Evolutionary conservation across 345 rosid genomes (phyloP), one percentile per base, ranked within the genome.

Genomic region (Geranium brycei): DNA sequence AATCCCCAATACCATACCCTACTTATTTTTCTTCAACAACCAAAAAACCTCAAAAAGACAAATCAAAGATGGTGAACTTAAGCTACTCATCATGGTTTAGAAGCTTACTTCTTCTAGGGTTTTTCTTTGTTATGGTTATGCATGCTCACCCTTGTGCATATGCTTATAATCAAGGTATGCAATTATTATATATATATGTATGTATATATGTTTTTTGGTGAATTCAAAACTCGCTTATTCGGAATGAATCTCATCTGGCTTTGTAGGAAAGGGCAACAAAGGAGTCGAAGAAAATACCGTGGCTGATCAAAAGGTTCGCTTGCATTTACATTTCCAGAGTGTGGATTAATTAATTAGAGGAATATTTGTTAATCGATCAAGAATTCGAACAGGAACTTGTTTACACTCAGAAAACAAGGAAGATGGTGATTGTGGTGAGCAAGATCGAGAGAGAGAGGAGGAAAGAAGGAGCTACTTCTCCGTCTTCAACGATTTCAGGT

Each of bases 401-500:
- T 62, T 23, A 23, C 28, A 23, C 1, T 23, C 28, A 23, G 28
- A 23, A 23, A 23, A 23, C 28, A 23, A 79, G 80, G 76, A 82
- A 77, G 73, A 71, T 80, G 78, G 68, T 68, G 47, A 55, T 16
- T 12, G 68, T 32, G 31, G 28, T 2, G 2, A 1, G 1, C 28
- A 61, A 30, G 51, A 57, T 31, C 59, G 15, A 28, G 64, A 66
- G 57, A 56, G 61, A 68, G 51, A 51, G 7, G 32, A 23, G 11
- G 23, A 41, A 32, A 14, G 71, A 58, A 66, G 31, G 14, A 53
- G 18, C 56, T 65, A 23, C 28, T 23, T 23, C 28, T 23, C 28
- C 28, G 28, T 23, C 28, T 23, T 69, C 73, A 60, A 65, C 69
- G 68, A 70, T 68, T 68, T 78, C 84, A 82, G 84, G 84, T 82